Conservation (phyloP, 2,329 filamentous ascomycete species). For the Colletotrichum liriopes region DNA sequence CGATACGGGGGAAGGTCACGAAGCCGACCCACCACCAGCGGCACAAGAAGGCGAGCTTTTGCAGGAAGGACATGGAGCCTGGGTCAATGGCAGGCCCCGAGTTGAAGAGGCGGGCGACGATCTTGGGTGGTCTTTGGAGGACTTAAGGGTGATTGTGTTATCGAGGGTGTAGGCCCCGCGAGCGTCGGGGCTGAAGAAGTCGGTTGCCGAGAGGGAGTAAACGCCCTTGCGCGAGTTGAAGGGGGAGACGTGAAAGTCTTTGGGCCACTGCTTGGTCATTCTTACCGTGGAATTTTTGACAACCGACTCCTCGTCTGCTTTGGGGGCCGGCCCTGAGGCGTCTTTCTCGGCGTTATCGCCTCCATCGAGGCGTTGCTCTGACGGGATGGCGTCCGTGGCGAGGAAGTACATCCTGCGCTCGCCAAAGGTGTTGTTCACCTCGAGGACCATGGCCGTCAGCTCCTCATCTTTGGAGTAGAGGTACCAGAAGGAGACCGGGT, state of each 20-base stretch:
- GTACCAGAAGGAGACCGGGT: slow-evolving; percentile 86
- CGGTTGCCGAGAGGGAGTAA: slow-evolving; percentile 66
- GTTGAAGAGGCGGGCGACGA: slow-evolving; percentile 74
- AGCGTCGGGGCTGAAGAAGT: slow-evolving; percentile 61
- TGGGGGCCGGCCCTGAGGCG: slow-evolving; percentile 3
- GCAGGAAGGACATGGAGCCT: slow-evolving; percentile 55
- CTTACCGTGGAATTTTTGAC: slow-evolving; percentile 40
- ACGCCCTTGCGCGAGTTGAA: slow-evolving; percentile 76
- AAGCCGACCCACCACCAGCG: slow-evolving; percentile 80
- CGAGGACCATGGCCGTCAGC: slow-evolving; percentile 77
- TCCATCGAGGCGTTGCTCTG: slow-evolving; percentile 38
- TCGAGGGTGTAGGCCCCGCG: slow-evolving; percentile 63
- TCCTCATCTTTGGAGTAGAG: slow-evolving; percentile 73
- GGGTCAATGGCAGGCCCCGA: slow-evolving; percentile 67
- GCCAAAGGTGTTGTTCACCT: slow-evolving; percentile 85
- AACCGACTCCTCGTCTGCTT: slow-evolving; percentile 43
- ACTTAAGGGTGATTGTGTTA: slow-evolving; percentile 73
- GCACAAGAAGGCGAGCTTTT: slow-evolving; percentile 64
- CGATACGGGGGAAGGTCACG: slow-evolving; percentile 76
- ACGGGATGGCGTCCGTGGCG: slow-evolving; percentile 53
- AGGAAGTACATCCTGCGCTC: slow-evolving; percentile 79
- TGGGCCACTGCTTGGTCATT: slow-evolving; percentile 71
- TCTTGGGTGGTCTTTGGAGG: slow-evolving; percentile 73
- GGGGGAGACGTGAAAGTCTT: slow-evolving; percentile 84
- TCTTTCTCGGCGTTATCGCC: slow-evolving; percentile 4